A percentile compares a stretch with the other conserved stretches of the same genome.
Conservation (phyloP, 2,329 filamentous ascomycete species). For the Lomentospora prolificans region DNA sequence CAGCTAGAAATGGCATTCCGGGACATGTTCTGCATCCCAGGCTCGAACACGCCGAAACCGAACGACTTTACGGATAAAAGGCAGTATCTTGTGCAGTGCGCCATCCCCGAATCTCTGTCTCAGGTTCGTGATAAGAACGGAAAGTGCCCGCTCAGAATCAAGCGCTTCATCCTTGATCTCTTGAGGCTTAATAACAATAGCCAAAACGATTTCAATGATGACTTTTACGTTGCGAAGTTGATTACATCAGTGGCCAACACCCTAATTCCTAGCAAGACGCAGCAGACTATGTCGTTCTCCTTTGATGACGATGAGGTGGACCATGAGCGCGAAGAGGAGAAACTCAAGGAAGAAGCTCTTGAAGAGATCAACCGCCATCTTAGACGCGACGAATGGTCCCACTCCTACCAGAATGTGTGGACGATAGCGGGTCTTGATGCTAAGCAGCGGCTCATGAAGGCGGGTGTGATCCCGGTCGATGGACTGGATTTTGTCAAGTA, state of each 20-base stretch:
- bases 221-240: constrained; percentile 75
- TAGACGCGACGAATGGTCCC: constrained; percentile 58
- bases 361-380: constrained; percentile 58
- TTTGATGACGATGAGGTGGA: constrained; percentile 33
- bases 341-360: constrained; percentile 42
- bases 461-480: constrained; percentile 44
- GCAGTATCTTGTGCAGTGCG: constrained; percentile 73
- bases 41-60: constrained; percentile 67
- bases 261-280: constrained; percentile 38
- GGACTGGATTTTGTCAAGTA: constrained; percentile 53
- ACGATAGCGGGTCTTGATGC: constrained; percentile 53
- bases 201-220: constrained; percentile 80
- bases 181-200: constrained; percentile 92
- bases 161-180: constrained; percentile 79
- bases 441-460: constrained; percentile 54
- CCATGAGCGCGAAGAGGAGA: constrained; percentile 29
- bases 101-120: constrained; percentile 73
- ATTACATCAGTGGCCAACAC: constrained; percentile 53
- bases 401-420: constrained; percentile 59
- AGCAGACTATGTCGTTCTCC: constrained; percentile 31
- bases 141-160: constrained; percentile 67
- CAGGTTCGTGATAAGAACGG: constrained; percentile 62
- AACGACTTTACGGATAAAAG: constrained; percentile 89
- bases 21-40: constrained; percentile 76
- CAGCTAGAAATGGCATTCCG: constrained; percentile 82